A percentile compares a stretch with the other conserved stretches of the same genome.
Evolutionary conservation across 78 protist genomes (phyloP).

Genomic region (Thecamonas trahens): DNA sequence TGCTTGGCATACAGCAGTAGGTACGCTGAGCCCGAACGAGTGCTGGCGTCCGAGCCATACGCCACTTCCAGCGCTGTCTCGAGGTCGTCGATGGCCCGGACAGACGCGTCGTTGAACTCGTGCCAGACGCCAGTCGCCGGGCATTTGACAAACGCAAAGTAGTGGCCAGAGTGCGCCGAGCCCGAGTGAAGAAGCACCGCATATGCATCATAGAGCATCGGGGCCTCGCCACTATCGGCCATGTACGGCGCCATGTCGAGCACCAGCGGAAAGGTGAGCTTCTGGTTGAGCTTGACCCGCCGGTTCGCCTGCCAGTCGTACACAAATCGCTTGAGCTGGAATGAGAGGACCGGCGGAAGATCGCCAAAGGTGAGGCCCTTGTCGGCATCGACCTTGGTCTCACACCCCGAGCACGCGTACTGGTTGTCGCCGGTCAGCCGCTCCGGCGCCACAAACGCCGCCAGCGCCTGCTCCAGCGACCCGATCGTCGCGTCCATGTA

Average conservation of each 20-base stretch:
- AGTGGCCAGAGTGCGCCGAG: slow-evolving; percentile 3
- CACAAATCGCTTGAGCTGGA: slow-evolving; percentile 13
- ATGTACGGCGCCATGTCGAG: too few species aligned
- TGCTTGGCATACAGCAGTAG: neutral
- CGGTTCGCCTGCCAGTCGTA: neutral
- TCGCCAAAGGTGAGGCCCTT: neutral
- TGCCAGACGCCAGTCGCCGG: neutral
- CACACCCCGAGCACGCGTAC: slow-evolving; percentile 3
- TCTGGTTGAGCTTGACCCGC: slow-evolving; percentile 5
- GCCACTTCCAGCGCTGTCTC: neutral
- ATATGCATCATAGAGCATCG: neutral
- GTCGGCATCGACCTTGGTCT: neutral
- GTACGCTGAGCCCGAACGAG: neutral
- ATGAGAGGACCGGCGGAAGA: neutral
- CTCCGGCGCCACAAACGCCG: neutral
- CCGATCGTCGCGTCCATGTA: neutral
- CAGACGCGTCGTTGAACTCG: neutral
- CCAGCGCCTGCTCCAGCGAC: neutral
- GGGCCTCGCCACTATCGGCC: neutral
- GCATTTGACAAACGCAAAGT: neutral
- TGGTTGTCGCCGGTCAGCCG: neutral
- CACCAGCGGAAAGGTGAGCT: slow-evolving; percentile 1
- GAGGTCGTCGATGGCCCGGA: neutral
- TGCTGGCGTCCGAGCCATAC: neutral
- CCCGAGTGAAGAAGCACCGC: neutral